Evolutionary conservation across 148 eudicot species (phyloP).

Genomic region (Tetragonia tetragonoides): DNA sequence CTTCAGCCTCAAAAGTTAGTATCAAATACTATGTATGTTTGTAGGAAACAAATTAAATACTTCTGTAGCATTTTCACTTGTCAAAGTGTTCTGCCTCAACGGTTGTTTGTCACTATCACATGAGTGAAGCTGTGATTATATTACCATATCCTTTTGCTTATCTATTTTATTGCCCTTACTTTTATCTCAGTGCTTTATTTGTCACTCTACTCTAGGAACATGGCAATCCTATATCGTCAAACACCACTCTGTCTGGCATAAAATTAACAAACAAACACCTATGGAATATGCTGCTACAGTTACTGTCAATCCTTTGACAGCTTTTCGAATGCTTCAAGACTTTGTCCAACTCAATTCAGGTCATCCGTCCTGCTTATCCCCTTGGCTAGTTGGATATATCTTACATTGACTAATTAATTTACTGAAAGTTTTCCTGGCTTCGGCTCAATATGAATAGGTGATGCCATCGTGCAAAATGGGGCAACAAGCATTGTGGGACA

Average conservation of each 20-base stretch:
- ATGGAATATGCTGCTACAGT: conserved; percentile 85
- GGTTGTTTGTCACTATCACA: no score
- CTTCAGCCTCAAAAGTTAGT: no score
- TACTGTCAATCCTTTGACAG: conserved; percentile 85
- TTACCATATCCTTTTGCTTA: neutral
- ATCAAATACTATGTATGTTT: no score
- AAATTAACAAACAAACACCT: conserved; percentile 62
- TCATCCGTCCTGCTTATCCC: conserved; percentile 11
- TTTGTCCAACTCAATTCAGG: conserved; percentile 70
- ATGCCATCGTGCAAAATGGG: conserved; percentile 91
- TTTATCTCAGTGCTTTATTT: neutral
- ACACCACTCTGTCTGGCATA: conserved; percentile 83
- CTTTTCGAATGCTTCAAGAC: conserved; percentile 79
- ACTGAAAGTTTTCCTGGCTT: conserved; percentile 12
- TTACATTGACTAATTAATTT: neutral
- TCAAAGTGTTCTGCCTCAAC: no score
- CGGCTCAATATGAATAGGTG: conserved; percentile 45
- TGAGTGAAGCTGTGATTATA: neutral
- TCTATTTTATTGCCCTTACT: no score
- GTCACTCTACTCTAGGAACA: conserved; percentile 46
- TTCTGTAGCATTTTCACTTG: no score
- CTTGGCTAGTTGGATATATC: no score
- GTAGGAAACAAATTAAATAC: no score
- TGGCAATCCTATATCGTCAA: conserved; percentile 88
- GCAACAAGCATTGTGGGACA: conserved; percentile 98